These are phyloP conservation scores for Pseudocercospora fuligena DNA, from an alignment of 2,329 filamentous ascomycete species.

Conservation along the genomic window DNA sequence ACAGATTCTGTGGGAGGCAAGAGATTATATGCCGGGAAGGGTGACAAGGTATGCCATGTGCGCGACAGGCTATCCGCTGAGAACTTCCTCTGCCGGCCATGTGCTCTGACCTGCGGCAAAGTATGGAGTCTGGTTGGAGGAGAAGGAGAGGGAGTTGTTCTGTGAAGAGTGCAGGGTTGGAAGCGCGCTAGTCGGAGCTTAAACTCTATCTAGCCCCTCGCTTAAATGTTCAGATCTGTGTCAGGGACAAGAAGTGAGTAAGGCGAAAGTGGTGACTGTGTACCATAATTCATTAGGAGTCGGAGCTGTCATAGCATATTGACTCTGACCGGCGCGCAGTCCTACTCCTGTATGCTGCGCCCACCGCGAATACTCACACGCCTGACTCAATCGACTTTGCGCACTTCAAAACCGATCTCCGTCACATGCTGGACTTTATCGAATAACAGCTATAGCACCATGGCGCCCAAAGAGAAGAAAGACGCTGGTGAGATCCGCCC, in stretches of 20 bases:
- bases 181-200: not conserved
- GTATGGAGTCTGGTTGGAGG: not conserved
- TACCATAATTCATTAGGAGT: not conserved
- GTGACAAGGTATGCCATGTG: too few relatives aligned
- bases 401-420: not conserved
- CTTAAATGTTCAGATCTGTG: not conserved
- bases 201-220: constrained; percentile 1
- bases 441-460: constrained; percentile 23
- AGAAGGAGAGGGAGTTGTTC: not conserved
- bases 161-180: not conserved
- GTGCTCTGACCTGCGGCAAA: not conserved
- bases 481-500: constrained; percentile 46
- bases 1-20: not conserved
- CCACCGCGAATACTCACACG: constrained; percentile 13
- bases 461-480: constrained; percentile 51
- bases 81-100: too few relatives aligned
- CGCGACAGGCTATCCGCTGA: too few relatives aligned
- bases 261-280: not conserved
- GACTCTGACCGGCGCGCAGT: not conserved
- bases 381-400: constrained; percentile 7
- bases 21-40: not conserved
- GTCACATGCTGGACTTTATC: constrained; percentile 18
- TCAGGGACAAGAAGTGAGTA: constrained; percentile 2
- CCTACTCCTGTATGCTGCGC: constrained; percentile 13
- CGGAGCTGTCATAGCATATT: not conserved